Base-by-base conservation (phyloP, 768 basidiomycete species). In the Steccherinum ochraceum region DNA sequence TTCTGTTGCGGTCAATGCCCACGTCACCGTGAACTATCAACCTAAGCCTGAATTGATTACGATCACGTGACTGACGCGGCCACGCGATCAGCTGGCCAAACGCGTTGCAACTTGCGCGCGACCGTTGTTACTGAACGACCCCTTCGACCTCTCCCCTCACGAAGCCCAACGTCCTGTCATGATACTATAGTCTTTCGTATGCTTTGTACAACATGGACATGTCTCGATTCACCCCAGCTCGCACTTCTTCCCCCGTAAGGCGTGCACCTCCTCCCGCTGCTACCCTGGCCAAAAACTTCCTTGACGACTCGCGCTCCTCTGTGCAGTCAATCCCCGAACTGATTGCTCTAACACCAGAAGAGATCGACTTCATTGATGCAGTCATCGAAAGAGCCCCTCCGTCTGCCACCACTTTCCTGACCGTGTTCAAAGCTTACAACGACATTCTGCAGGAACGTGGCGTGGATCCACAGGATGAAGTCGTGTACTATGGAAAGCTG, bases 351-450 rank as follows among this genome's bases (percentile, higher is more conserved):
- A 58, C 65, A 1, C 51, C 58, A 4, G 61, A 63, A 42, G 86
- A 93, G 60, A 72, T 91, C 54, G 74, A 80, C 43, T 76, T 93
- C 56, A 72, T 93, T 42, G 86, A 92, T 56, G 78, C 80, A 20
- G 85, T 93, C 12, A 80, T 93, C 23, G 62, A 70, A 52, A 81
- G 84, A 48, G 88, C 86, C 40, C 76, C 83, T 4, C 70, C 79
- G 5, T 69, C 74, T 7, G 84, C 88, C 13, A 86, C 86, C 3
- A 86, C 86, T 0, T 92, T 92, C 60, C 72, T 89, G 35, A 77
- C 80, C 3, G 78, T 91, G n/a, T 83, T 90, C 73, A 89, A 87
- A 61, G 86, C 89, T 0, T 93, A 93, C 67, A 88, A 84, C 60
- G 83, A 87, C 51, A 78, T 91, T 19, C 69, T 93, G 20, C 76